A percentile compares a stretch with the other conserved stretches of the same genome.
Conservation (phyloP, 169 alveolate genomes). For the Eimeria brunetti region DNA sequence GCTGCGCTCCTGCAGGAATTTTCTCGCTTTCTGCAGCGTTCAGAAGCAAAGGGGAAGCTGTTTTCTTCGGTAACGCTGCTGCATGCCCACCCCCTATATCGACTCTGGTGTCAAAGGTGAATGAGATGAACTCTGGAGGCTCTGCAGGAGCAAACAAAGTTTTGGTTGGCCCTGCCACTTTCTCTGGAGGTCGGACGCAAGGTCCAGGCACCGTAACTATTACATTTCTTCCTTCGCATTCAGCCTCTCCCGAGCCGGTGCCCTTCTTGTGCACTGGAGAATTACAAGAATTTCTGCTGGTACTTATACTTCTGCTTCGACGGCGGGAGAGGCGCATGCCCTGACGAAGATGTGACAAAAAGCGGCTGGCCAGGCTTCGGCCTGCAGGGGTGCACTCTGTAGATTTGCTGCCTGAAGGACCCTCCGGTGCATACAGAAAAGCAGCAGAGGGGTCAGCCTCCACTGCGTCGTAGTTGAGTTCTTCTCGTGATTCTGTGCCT, state of each 20-base stretch:
- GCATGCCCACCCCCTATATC: background rate
- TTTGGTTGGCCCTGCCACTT: background rate
- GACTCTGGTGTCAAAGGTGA: background rate
- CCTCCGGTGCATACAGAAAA: background rate
- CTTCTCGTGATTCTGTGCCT: background rate
- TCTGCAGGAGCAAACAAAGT: background rate
- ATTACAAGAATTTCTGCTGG: background rate
- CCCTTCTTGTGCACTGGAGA: background rate
- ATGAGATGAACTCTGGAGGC: background rate
- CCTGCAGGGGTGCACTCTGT: background rate
- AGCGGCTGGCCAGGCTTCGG: conserved; percentile 9
- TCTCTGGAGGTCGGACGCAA: background rate
- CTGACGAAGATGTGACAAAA: background rate
- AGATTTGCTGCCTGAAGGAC: background rate
- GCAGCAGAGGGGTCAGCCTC: background rate
- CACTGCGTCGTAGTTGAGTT: background rate
- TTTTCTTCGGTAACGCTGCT: background rate
- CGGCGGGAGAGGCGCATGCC: conserved; percentile 24
- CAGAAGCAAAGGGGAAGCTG: background rate
- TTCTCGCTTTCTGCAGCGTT: background rate
- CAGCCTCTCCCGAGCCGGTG: background rate
- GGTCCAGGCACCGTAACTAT: background rate
- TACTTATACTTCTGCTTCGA: conserved; percentile 1
- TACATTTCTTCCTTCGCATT: background rate
- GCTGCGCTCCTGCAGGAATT: background rate